phyloP scores from a whole-genome alignment of 148 eudicot species.

The Fallopia convolvulus region DNA sequence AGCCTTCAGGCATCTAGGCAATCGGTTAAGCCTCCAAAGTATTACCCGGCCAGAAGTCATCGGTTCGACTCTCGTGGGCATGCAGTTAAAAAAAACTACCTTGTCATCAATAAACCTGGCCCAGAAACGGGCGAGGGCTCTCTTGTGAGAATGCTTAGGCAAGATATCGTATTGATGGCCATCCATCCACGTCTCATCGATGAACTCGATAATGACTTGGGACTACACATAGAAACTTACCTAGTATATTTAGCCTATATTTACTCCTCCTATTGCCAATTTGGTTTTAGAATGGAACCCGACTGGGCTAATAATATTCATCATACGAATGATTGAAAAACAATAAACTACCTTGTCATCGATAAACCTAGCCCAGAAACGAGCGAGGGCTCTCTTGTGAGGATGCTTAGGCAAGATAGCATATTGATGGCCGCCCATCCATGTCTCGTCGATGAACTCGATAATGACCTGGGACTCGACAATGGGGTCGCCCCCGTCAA shows the following conservation, averaged over 20 bases:
- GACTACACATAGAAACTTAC: too few species aligned
- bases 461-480: slow-evolving; percentile 29
- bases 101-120: not conserved
- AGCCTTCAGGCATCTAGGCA: too few species aligned
- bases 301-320: too few species aligned
- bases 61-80: too few species aligned
- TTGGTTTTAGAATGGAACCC: too few species aligned
- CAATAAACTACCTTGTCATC: slow-evolving; percentile 16
- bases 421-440: slow-evolving; percentile 13
- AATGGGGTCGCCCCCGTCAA: slow-evolving; percentile 18
- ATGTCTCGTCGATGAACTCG: slow-evolving; percentile 29
- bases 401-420: slow-evolving; percentile 25
- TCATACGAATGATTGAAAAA: too few species aligned
- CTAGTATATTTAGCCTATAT: too few species aligned
- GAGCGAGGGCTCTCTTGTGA: slow-evolving; percentile 19
- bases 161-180: slow-evolving; percentile 13
- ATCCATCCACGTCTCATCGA: slow-evolving; percentile 27
- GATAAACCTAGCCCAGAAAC: slow-evolving; percentile 19
- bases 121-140: slow-evolving; percentile 24
- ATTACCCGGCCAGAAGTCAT: too few species aligned
- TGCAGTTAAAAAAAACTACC: too few species aligned
- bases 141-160: slow-evolving; percentile 18
- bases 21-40: too few species aligned
- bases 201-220: slow-evolving; percentile 27
- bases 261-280: too few species aligned